These are phyloP conservation scores for Domatiomyces globalis DNA, from an alignment of 2,329 filamentous ascomycete genomes.

Conservation along the genomic window DNA sequence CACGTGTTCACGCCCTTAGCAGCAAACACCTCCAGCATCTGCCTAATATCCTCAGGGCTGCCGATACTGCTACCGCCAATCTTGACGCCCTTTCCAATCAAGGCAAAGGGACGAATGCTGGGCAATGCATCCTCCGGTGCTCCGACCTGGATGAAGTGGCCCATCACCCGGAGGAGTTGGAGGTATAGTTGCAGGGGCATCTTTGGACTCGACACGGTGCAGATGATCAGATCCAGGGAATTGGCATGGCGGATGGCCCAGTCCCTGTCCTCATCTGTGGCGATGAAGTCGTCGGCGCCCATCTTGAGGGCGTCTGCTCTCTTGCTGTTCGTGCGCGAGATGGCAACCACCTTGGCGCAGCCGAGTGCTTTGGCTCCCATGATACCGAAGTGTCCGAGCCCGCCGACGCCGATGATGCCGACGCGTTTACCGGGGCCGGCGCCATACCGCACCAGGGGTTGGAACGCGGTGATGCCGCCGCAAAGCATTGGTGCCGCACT, in stretches of 20 bases:
- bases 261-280: slow-evolving; percentile 41
- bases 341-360: slow-evolving; percentile 46
- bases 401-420: slow-evolving; percentile 58
- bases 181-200: slow-evolving; percentile 24
- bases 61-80: slow-evolving; percentile 37
- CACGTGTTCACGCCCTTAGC: slow-evolving; percentile 30
- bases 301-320: slow-evolving; percentile 37
- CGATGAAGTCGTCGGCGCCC: slow-evolving; percentile 43
- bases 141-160: slow-evolving; percentile 52
- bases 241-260: slow-evolving; percentile 38
- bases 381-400: slow-evolving; percentile 59
- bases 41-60: slow-evolving; percentile 28
- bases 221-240: slow-evolving; percentile 42
- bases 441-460: slow-evolving; percentile 52
- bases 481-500: slow-evolving; percentile 59
- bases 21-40: slow-evolving; percentile 31
- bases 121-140: slow-evolving; percentile 47
- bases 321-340: slow-evolving; percentile 39
- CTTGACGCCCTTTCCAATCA: slow-evolving; percentile 44
- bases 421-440: slow-evolving; percentile 57
- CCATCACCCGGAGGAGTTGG: slow-evolving; percentile 42
- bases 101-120: slow-evolving; percentile 40
- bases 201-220: slow-evolving; percentile 40
- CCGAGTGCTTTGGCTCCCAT: slow-evolving; percentile 58
- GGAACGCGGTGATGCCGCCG: slow-evolving; percentile 60